phyloP scores from a whole-genome alignment of 1,284 basidiomycete species.

The Sporisorium reilianum region DNA sequence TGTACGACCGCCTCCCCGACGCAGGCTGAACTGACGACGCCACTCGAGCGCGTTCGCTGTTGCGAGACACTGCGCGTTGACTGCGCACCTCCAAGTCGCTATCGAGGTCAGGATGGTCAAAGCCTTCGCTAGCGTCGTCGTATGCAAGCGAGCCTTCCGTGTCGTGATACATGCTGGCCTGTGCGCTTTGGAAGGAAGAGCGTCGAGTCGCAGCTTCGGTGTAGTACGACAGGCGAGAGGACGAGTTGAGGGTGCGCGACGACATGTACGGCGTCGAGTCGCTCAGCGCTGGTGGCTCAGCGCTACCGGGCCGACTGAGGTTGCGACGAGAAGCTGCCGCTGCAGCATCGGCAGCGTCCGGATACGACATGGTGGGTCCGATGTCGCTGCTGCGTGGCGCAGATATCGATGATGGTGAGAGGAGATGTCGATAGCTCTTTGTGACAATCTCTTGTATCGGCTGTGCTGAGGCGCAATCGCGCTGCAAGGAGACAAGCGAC shows the following conservation, averaged over 20 bases:
- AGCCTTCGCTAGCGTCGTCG: constrained; percentile 20
- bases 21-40: constrained; percentile 14
- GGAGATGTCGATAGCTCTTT: background rate
- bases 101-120: constrained; percentile 19
- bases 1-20: constrained; percentile 11
- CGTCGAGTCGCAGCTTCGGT: constrained; percentile 33
- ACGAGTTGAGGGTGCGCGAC: constrained; percentile 32
- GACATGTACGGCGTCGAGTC: constrained; percentile 9
- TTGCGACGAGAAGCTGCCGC: background rate
- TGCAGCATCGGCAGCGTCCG: constrained; percentile 7
- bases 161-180: constrained; percentile 39
- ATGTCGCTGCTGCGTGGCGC: background rate
- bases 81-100: constrained; percentile 27
- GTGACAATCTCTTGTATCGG: background rate
- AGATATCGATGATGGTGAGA: background rate
- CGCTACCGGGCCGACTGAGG: constrained; percentile 8
- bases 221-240: constrained; percentile 30
- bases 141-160: constrained; percentile 26
- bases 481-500: constrained; percentile 2
- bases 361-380: constrained; percentile 14
- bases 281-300: constrained; percentile 7
- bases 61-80: constrained; percentile 13
- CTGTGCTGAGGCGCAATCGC: background rate
- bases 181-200: constrained; percentile 39
- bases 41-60: constrained; percentile 19